Evolutionary conservation across 352 stramenopile species (phyloP).

Genomic region (Thraustochytrium sp.): DNA sequence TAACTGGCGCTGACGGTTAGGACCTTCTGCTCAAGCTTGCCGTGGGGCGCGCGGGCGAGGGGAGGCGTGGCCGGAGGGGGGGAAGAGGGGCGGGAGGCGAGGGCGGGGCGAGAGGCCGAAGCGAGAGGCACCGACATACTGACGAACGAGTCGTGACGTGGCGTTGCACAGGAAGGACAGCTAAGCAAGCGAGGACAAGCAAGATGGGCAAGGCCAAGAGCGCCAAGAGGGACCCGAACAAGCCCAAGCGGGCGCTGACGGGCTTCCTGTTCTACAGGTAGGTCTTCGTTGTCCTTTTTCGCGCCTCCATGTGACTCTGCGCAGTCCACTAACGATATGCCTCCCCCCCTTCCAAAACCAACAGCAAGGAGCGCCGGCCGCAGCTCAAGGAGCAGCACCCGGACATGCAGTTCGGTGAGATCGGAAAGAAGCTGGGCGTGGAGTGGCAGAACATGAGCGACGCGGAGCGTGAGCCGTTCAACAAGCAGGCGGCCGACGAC

Average conservation of each 20-base stretch:
- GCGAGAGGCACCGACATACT: too few species aligned
- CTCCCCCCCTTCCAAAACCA: too few species aligned
- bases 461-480: constrained; percentile 67
- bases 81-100: too few species aligned
- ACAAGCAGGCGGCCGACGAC: constrained; percentile 70
- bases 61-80: too few species aligned
- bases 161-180: background rate
- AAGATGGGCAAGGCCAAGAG: constrained; percentile 35
- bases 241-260: constrained; percentile 74
- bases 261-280: constrained; percentile 81
- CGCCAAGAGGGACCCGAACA: constrained; percentile 85
- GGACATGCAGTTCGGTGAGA: constrained; percentile 55
- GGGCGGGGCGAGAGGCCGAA: too few species aligned
- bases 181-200: background rate
- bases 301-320: too few species aligned
- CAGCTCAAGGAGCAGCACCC: constrained; percentile 44
- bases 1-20: too few species aligned
- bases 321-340: too few species aligned
- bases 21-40: too few species aligned
- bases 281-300: background rate
- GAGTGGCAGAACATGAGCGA: constrained; percentile 69
- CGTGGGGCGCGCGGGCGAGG: too few species aligned
- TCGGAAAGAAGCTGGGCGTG: constrained; percentile 63
- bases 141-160: background rate
- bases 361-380: constrained; percentile 65